A percentile compares a stretch with the other conserved stretches of the same genome.
Evolutionary conservation across 805 yeast species (phyloP).

Genomic region (Yamadazyma endophytica): DNA sequence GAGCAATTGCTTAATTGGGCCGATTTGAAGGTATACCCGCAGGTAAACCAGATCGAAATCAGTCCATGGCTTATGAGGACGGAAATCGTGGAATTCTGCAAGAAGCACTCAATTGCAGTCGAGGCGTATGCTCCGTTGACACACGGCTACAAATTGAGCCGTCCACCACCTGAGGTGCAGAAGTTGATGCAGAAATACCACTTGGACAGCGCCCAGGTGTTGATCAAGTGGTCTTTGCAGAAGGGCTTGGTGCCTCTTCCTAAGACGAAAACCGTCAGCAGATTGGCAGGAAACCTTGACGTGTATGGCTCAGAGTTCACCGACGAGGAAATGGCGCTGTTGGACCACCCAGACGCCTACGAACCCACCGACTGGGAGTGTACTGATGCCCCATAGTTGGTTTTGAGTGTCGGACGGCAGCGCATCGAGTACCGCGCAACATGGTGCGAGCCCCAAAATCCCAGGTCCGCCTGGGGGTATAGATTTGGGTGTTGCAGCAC

Average conservation of each 20-base stretch:
- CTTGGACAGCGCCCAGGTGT: slow-evolving; percentile 41
- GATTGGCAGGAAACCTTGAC: slow-evolving; percentile 21
- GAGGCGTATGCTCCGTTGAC: slow-evolving; percentile 39
- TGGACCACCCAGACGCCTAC: slow-evolving; percentile 41
- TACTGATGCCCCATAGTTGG: slow-evolving; percentile 51
- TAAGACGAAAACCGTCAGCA: slow-evolving; percentile 20
- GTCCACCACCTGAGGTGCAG: slow-evolving; percentile 16
- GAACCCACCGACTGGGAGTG: slow-evolving; percentile 81
- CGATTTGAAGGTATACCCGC: slow-evolving; percentile 41
- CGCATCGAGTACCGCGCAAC: not conserved
- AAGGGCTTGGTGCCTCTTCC: slow-evolving; percentile 41
- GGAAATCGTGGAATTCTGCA: slow-evolving; percentile 30
- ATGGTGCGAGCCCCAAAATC: not conserved
- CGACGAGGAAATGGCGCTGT: slow-evolving; percentile 16
- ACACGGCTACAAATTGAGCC: slow-evolving; percentile 27
- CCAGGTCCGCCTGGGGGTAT: too few relatives aligned
- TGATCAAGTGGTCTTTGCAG: slow-evolving; percentile 47
- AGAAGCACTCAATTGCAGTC: slow-evolving; percentile 20
- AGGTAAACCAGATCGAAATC: slow-evolving; percentile 46
- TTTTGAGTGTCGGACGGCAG: not conserved
- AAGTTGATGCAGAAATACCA: slow-evolving; percentile 30
- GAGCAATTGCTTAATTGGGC: slow-evolving; percentile 48
- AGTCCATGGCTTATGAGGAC: slow-evolving; percentile 47
- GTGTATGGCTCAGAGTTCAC: slow-evolving; percentile 24
- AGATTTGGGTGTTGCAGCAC: too few relatives aligned